Evolutionary conservation across 306 rosid genomes (phyloP).

Genomic region (Chamaecrista fasciculata): DNA sequence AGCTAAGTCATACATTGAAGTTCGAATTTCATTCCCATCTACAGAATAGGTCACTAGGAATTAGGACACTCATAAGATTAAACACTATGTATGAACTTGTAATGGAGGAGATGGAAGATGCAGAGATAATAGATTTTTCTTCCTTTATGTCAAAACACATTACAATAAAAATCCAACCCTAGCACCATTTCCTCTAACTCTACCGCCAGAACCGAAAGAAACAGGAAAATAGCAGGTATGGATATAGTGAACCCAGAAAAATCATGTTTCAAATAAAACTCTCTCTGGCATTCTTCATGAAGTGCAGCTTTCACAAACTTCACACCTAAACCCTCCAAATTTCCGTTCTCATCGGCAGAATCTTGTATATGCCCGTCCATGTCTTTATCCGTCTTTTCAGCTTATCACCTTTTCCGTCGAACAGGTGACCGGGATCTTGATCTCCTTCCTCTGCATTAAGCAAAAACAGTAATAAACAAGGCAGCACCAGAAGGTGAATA

Average conservation of each 20-base stretch:
- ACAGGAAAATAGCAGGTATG: constrained; percentile 30
- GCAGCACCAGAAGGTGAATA: constrained; percentile 18
- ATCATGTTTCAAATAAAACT: constrained; percentile 9
- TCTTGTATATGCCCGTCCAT: not conserved
- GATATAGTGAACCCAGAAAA: constrained; percentile 33
- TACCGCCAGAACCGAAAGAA: constrained; percentile 19
- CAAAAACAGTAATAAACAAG: constrained; percentile 30
- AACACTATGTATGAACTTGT: constrained; percentile 11
- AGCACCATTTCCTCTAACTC: constrained; percentile 10
- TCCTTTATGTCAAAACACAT: constrained; percentile 30
- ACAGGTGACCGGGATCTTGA: constrained; percentile 89
- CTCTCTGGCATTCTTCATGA: constrained; percentile 13
- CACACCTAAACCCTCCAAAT: not conserved
- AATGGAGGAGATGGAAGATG: not conserved
- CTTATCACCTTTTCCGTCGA: constrained; percentile 64
- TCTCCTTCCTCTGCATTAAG: constrained; percentile 71
- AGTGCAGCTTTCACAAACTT: constrained; percentile 22
- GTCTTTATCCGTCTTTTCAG: not conserved
- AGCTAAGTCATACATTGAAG: not conserved
- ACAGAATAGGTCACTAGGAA: constrained; percentile 11
- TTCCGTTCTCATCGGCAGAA: not conserved
- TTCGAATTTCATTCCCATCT: constrained; percentile 14
- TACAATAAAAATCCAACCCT: constrained; percentile 35
- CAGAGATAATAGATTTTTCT: not conserved
- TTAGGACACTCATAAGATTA: not conserved